Conservation (phyloP, 2,329 filamentous ascomycete species). For the Penicillium corylophilum region DNA sequence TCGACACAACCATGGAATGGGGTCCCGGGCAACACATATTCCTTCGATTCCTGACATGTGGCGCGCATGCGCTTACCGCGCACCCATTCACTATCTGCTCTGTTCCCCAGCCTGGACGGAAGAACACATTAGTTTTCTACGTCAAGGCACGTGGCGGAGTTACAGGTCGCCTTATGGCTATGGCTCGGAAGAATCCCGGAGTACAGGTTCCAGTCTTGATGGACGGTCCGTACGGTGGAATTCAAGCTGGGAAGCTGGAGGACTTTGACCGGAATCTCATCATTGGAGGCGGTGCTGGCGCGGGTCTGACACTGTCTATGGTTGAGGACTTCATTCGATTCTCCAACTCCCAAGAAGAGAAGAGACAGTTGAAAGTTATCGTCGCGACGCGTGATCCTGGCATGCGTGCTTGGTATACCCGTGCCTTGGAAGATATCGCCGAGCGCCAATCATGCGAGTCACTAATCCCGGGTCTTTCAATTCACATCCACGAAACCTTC, state of each 20-base stretch:
- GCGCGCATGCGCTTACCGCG: constrained; percentile 45
- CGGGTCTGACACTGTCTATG: constrained; percentile 54
- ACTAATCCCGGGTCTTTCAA: constrained; percentile 8
- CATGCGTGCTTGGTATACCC: constrained; percentile 17
- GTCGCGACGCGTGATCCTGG: constrained; percentile 18
- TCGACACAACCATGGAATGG: constrained; percentile 51
- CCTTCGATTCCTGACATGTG: constrained; percentile 49
- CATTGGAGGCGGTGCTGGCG: constrained; percentile 58
- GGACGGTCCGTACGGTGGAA: constrained; percentile 61
- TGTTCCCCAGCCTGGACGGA: constrained; percentile 32
- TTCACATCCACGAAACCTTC: constrained; percentile 19
- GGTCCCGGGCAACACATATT: constrained; percentile 56
- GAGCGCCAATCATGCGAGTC: constrained; percentile 7
- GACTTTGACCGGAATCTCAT: constrained; percentile 49
- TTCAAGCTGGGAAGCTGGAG: constrained; percentile 36
- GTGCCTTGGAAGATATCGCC: constrained; percentile 15
- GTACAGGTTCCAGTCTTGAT: constrained; percentile 48
- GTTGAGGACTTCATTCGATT: constrained; percentile 26
- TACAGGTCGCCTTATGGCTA: constrained; percentile 47
- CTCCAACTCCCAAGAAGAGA: not conserved
- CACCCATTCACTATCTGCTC: constrained; percentile 60
- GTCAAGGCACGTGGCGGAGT: constrained; percentile 52
- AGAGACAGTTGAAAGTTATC: constrained; percentile 16
- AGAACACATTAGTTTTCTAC: constrained; percentile 53
- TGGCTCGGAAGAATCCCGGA: constrained; percentile 40